These are phyloP conservation scores for Rhizophagus prolifer DNA, from an alignment of 192 early-diverging fungal species.

Conservation along the genomic window DNA sequence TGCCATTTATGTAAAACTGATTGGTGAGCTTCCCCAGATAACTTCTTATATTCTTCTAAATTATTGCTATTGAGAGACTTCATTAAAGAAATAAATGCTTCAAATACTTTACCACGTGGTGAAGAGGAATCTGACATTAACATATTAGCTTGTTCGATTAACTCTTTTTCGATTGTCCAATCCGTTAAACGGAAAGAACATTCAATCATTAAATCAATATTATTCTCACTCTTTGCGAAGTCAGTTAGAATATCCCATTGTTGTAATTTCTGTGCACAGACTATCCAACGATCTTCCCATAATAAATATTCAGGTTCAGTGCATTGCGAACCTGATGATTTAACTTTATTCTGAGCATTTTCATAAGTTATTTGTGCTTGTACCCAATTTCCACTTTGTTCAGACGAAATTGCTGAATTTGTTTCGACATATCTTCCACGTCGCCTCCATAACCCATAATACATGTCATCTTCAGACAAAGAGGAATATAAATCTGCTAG, in stretches of 20 bases:
- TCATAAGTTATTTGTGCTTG: conserved; percentile 92
- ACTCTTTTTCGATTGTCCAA: conserved; percentile 82
- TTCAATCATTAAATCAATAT: conserved; percentile 85
- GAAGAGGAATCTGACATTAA: conserved; percentile 57
- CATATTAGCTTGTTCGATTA: conserved; percentile 65
- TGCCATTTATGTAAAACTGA: conserved; percentile 85
- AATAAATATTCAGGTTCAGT: conserved; percentile 93
- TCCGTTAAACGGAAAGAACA: conserved; percentile 94
- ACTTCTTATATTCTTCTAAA: conserved; percentile 67
- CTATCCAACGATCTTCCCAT: conserved; percentile 98
- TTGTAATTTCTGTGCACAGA: conserved; percentile 86
- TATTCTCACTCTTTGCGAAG: conserved; percentile 85
- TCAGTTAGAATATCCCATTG: conserved; percentile 97
- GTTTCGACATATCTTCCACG: conserved; percentile 89
- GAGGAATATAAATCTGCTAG: conserved; percentile 79
- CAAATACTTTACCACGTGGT: conserved; percentile 78
- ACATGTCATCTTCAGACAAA: conserved; percentile 92
- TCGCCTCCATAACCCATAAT: conserved; percentile 88
- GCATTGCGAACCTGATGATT: conserved; percentile 81
- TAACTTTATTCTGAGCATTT: conserved; percentile 87
- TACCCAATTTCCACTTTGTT: conserved; percentile 91
- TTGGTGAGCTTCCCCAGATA: conserved; percentile 86
- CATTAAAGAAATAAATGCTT: conserved; percentile 80
- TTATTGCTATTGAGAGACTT: conserved; percentile 62
- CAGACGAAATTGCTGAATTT: conserved; percentile 92